These are phyloP conservation scores for Ustilago vetiveriae DNA, from an alignment of 1,284 basidiomycete genomes.

Conservation along the genomic window DNA sequence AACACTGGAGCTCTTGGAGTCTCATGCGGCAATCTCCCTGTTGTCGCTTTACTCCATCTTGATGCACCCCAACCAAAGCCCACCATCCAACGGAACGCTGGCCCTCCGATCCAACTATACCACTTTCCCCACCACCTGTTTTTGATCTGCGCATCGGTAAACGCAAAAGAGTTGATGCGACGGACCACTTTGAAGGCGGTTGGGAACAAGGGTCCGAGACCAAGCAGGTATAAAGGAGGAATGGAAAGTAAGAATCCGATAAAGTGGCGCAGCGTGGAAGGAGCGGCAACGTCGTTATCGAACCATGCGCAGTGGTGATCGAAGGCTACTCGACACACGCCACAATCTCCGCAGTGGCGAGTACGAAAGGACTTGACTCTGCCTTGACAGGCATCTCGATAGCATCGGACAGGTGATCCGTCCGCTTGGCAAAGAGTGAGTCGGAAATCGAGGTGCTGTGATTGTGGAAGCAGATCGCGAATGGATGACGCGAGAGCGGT, in stretches of 20 bases:
- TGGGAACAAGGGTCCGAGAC: conserved; percentile 18
- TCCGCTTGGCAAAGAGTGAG: conserved; percentile 20
- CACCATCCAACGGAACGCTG: conserved; percentile 26
- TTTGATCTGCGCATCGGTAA: background rate
- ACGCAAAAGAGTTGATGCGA: conserved; percentile 3
- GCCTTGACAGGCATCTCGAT: conserved; percentile 24
- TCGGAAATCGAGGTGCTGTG: background rate
- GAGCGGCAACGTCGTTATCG: conserved; percentile 40
- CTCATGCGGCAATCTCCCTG: conserved; percentile 6
- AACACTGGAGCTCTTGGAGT: conserved; percentile 4
- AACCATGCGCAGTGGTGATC: conserved; percentile 55
- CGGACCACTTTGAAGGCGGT: conserved; percentile 9
- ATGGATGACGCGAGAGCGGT: background rate
- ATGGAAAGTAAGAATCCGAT: conserved; percentile 21
- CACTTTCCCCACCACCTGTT: conserved; percentile 16
- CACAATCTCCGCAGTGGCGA: conserved; percentile 47
- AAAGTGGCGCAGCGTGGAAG: conserved; percentile 23
- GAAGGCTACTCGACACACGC: conserved; percentile 32
- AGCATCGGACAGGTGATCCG: conserved; percentile 29
- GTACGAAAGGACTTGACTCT: conserved; percentile 23
- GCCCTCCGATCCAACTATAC: conserved; percentile 45
- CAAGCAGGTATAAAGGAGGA: conserved; percentile 19
- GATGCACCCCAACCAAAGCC: conserved; percentile 9
- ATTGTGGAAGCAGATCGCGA: background rate
- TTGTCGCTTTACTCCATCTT: background rate